Conservation (phyloP, 176 grass and related monocot species). For the Chrysopogon serrulatus region DNA sequence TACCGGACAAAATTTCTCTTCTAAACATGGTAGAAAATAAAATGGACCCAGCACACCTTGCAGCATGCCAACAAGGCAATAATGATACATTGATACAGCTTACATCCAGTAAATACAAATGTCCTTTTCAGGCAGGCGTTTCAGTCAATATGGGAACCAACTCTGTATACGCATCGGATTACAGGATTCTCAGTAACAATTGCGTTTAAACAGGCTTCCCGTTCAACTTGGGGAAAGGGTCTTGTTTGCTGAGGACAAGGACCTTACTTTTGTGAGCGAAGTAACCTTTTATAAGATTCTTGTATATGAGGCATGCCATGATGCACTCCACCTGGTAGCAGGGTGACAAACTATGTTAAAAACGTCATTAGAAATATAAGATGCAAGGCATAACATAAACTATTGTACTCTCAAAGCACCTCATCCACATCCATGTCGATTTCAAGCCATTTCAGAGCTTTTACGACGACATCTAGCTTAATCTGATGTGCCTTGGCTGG, state of each 20-base stretch:
- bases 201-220: conserved; percentile 59
- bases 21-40: background rate
- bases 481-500: conserved; percentile 82
- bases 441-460: conserved; percentile 82
- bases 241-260: conserved; percentile 89
- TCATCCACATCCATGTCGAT: conserved; percentile 87
- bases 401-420: conserved; percentile 26
- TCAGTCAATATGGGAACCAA: background rate
- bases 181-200: background rate
- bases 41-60: background rate
- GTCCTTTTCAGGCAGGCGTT: background rate
- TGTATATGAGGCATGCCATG: conserved; percentile 85
- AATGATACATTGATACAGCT: too few relatives aligned
- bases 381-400: background rate
- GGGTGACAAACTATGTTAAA: background rate
- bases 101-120: conserved; percentile 14
- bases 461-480: conserved; percentile 68
- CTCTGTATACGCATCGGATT: background rate
- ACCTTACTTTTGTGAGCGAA: conserved; percentile 96
- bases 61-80: too few relatives aligned
- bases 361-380: background rate
- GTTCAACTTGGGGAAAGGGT: conserved; percentile 81
- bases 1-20: background rate
- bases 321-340: conserved; percentile 68
- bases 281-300: conserved; percentile 85